These are phyloP conservation scores for Rhynchosporium agropyri DNA, from an alignment of 2,329 filamentous ascomycete genomes.

Conservation along the genomic window DNA sequence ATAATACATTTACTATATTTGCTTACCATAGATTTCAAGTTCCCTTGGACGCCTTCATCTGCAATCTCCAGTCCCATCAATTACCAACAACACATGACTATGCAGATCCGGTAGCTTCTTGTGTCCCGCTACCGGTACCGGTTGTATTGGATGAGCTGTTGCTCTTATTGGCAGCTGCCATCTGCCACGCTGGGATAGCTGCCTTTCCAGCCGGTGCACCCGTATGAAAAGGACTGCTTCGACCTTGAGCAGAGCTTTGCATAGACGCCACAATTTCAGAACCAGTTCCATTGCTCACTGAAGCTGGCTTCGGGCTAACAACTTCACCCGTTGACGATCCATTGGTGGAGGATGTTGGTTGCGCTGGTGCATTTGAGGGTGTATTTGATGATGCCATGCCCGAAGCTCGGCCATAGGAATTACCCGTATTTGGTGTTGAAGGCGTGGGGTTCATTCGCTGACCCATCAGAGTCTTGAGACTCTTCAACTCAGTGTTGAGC, in stretches of 20 bases:
- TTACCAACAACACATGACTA: slow-evolving; percentile 23
- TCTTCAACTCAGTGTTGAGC: slow-evolving; percentile 84
- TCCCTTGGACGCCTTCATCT: slow-evolving; percentile 25
- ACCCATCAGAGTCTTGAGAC: slow-evolving; percentile 82
- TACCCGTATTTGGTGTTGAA: slow-evolving; percentile 30
- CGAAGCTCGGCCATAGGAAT: slow-evolving; percentile 37
- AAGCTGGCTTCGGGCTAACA: slow-evolving; percentile 38
- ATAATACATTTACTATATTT: slow-evolving; percentile 20
- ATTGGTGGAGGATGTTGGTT: slow-evolving; percentile 22
- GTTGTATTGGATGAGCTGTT: slow-evolving; percentile 30
- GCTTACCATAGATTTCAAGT: slow-evolving; percentile 4
- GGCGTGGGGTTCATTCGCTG: slow-evolving; percentile 56
- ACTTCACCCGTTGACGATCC: slow-evolving; percentile 30
- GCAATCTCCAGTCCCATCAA: slow-evolving; percentile 18
- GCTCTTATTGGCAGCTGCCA: slow-evolving; percentile 65
- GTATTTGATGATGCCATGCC: slow-evolving; percentile 21
- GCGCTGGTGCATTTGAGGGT: slow-evolving; percentile 20
- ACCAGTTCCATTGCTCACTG: slow-evolving; percentile 41
- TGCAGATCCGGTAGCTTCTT: slow-evolving; percentile 31
- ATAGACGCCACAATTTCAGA: slow-evolving; percentile 42
- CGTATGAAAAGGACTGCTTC: slow-evolving; percentile 53
- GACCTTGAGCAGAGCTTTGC: slow-evolving; percentile 38
- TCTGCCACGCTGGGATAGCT: slow-evolving; percentile 79
- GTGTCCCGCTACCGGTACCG: slow-evolving; percentile 29
- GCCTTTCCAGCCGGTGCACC: slow-evolving; percentile 58